Evolutionary conservation across 2,329 filamentous ascomycete genomes (phyloP).

Genomic region (Incumbomyces delicatus): DNA sequence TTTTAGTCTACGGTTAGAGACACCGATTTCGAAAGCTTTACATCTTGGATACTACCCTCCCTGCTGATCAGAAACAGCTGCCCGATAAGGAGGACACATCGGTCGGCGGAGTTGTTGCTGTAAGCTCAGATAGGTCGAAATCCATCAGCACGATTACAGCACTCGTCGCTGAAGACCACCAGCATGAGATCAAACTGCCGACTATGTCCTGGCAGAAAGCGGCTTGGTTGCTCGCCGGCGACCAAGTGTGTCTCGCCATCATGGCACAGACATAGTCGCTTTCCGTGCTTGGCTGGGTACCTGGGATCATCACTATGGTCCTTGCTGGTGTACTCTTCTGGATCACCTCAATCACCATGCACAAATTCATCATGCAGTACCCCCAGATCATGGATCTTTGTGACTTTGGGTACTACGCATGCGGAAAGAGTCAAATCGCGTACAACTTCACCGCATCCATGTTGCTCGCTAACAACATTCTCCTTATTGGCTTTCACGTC

Average conservation of each 20-base stretch:
- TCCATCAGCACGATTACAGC: conserved; percentile 19
- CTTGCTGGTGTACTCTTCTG: conserved; percentile 38
- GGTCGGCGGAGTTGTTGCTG: background rate
- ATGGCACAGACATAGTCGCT: conserved; percentile 45
- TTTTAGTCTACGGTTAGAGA: no score
- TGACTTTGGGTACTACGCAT: conserved; percentile 41
- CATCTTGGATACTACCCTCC: background rate
- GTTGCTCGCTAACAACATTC: conserved; percentile 43
- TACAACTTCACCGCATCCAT: conserved; percentile 39
- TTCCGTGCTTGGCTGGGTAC: conserved; percentile 39
- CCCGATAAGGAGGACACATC: conserved; percentile 1
- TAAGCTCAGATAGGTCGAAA: background rate
- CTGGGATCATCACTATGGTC: conserved; percentile 40
- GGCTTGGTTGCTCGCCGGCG: conserved; percentile 38
- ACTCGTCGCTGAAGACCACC: conserved; percentile 30
- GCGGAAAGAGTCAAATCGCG: conserved; percentile 34
- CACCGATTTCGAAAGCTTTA: no score
- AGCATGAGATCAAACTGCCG: conserved; percentile 43
- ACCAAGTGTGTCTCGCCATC: conserved; percentile 43
- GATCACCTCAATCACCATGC: conserved; percentile 43
- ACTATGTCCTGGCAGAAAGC: conserved; percentile 46
- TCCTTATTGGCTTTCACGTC: conserved; percentile 43
- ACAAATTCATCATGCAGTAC: conserved; percentile 44
- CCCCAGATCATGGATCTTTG: conserved; percentile 43
- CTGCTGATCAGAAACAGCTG: background rate